Evolutionary conservation across 306 rosid species (phyloP), one percentile per base, ranked within the genome.

Genomic region (Lotus japonicus): DNA sequence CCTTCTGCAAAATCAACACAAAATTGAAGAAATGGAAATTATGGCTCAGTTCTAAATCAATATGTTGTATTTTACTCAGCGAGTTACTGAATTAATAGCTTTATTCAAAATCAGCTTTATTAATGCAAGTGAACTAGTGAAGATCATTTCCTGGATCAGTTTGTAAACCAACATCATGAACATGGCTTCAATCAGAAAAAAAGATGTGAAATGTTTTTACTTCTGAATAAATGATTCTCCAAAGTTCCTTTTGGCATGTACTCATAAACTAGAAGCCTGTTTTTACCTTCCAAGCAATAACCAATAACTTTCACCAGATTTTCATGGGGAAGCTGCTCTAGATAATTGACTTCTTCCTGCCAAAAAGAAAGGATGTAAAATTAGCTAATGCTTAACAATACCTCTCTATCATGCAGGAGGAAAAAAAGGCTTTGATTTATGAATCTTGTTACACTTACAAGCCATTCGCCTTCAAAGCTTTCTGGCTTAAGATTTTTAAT

Each of bases 261-360:
- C 85, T 92, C 98, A 21, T 92, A 92, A 58, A 92, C 96, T 39
- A 89, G 88, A 84, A 92, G 97, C 76, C 98, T 82, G 43, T 76
- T 86, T 54, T 82, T 89, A 7, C 85, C 90, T 35, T 86, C 91
- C 13, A 82, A 78, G 84, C 97, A 92, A 69, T 76, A 92, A 38
- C 98, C 97, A 59, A 89, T 77, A 70, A 89, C 97, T 86, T 85
- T 89, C 72, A 92, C 94, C 56, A 92, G 86, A 79, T 92, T 92
- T 75, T 84, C 83, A 60, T 92, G 97, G 60, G 71, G 96, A 68
- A 86, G 87, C 81, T 84, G 97, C 28, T 97, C 91, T 26, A 92
- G 82, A 83, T 92, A 89, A 66, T 84, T 89, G 26, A 92, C 89
- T 88, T 92, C 92, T 11, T 89, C 85, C 98, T 92, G 91, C 70